Evolutionary conservation across 1,284 basidiomycete genomes (phyloP), one percentile per base, ranked within the genome.

Genomic region (Fomitiporia mediterranea): DNA sequence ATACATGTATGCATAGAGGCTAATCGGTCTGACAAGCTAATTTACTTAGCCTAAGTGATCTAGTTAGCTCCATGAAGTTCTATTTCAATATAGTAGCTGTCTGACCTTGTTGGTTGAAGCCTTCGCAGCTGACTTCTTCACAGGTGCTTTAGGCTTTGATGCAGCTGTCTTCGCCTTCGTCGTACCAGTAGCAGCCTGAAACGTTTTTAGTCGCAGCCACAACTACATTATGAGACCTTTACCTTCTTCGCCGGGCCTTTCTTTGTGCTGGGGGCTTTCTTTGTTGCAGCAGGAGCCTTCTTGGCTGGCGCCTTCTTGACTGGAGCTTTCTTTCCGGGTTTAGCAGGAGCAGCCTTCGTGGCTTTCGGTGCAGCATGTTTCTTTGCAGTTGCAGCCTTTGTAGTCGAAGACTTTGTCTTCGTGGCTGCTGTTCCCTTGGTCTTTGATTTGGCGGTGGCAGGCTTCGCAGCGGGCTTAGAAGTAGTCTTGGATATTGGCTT

Each of bases 211-310:
- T n/a, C n/a, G n/a, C 17, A 37, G 23, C 25, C 11, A 40, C 8
- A 21, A 19, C 28, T 8, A 15, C 43, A 13, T 27, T 30, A n/a
- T 9, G 34, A 23, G 11, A 23, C 8, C 47, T 21, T 35, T 60
- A 74, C 73, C 67, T 71, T 73, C 67, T 75, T 76, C 15, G 66
- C 66, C 25, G 66, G 60, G 1, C 67, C 65, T 50, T 67, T 64
- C 63, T 70, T 67, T 21, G 59, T 34, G 51, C 66, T 53, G 8
- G 63, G 46, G 11, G 43, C 53, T 38, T 47, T 59, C 30, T 69
- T 71, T 21, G 63, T 60, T 19, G 70, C 68, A 1, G 66, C 55
- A 11, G 63, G 49, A 3, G 34, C 51, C 37, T 51, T 58, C 34
- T 69, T 70, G 27, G 62, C 60, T n/a, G 69, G 60, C 55, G 68